These are phyloP conservation scores for Paecilomyces formosus DNA, from an alignment of 2,329 filamentous ascomycete species.

Conservation along the genomic window DNA sequence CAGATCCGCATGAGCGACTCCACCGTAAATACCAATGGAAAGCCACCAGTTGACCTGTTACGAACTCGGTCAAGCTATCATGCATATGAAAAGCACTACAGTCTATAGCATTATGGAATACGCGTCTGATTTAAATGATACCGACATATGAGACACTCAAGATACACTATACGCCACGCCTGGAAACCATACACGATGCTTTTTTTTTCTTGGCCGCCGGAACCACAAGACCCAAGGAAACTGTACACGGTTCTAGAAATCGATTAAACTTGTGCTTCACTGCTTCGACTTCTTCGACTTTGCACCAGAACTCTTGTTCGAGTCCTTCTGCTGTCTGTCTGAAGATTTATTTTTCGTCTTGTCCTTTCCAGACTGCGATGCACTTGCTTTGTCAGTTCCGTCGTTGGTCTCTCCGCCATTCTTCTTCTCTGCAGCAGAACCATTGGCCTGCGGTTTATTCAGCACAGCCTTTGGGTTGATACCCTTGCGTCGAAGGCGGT, in stretches of 20 bases:
- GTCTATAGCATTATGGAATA: neutral
- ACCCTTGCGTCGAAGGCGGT: conserved; percentile 65
- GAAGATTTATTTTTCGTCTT: neutral
- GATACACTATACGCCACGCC: neutral
- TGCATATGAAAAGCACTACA: too few relatives aligned
- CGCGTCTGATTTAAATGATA: neutral
- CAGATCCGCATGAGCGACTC: neutral
- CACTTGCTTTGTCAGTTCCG: neutral
- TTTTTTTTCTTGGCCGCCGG: neutral
- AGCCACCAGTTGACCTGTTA: too few relatives aligned
- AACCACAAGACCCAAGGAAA: neutral
- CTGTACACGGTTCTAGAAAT: neutral
- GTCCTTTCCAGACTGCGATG: neutral
- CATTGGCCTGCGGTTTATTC: conserved; percentile 21
- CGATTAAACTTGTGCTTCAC: neutral
- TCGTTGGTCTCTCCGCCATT: conserved; percentile 9
- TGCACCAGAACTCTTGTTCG: neutral
- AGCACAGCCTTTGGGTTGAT: conserved; percentile 59
- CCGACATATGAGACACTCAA: neutral
- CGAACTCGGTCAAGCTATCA: too few relatives aligned
- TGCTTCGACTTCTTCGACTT: neutral
- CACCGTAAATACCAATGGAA: too few relatives aligned
- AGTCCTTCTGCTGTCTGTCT: neutral
- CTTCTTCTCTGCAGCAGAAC: conserved; percentile 12
- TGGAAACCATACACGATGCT: neutral